Conservation (phyloP, 495 filamentous ascomycete genomes). For the Penicillium verhagenii region DNA sequence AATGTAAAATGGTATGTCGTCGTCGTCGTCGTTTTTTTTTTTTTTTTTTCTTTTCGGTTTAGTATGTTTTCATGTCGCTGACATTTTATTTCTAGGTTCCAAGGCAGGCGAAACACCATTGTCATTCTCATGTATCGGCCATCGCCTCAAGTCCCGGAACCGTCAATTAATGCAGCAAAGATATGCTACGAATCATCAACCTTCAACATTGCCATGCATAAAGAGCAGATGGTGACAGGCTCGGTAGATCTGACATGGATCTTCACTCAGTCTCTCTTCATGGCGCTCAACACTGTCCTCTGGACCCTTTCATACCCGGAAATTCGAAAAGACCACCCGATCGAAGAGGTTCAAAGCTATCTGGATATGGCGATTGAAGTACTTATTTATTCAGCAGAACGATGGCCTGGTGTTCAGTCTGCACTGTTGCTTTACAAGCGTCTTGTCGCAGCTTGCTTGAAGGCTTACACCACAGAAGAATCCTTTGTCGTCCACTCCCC, state of each 20-base stretch:
- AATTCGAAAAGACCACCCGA: slow-evolving; percentile 65
- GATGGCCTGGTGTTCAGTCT: slow-evolving; percentile 88
- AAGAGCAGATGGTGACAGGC: slow-evolving; percentile 68
- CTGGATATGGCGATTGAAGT: slow-evolving; percentile 70
- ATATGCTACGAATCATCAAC: slow-evolving; percentile 79
- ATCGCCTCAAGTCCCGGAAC: slow-evolving; percentile 84
- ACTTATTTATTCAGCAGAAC: slow-evolving; percentile 69
- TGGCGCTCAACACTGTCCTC: slow-evolving; percentile 80
- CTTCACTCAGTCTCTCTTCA: slow-evolving; percentile 82
- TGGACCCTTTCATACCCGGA: slow-evolving; percentile 87
- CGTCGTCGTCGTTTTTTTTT: not conserved
- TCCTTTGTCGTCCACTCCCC: slow-evolving; percentile 66
- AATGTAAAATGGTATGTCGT: slow-evolving; percentile 59
- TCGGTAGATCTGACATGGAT: slow-evolving; percentile 89
- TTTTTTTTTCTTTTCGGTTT: not conserved
- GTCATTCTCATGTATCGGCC: slow-evolving; percentile 80
- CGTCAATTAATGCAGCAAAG: slow-evolving; percentile 67
- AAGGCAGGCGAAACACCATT: slow-evolving; percentile 76
- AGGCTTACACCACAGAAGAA: slow-evolving; percentile 72
- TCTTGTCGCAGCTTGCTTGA: slow-evolving; percentile 77
- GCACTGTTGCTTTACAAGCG: slow-evolving; percentile 76
- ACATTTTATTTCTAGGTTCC: slow-evolving; percentile 56
- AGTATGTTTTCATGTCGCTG: slow-evolving; percentile 14
- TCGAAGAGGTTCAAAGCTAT: slow-evolving; percentile 68
- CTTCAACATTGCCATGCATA: slow-evolving; percentile 75